phyloP scores from a whole-genome alignment of 108 stramenopile species.

The Discostella pseudostelligera region DNA sequence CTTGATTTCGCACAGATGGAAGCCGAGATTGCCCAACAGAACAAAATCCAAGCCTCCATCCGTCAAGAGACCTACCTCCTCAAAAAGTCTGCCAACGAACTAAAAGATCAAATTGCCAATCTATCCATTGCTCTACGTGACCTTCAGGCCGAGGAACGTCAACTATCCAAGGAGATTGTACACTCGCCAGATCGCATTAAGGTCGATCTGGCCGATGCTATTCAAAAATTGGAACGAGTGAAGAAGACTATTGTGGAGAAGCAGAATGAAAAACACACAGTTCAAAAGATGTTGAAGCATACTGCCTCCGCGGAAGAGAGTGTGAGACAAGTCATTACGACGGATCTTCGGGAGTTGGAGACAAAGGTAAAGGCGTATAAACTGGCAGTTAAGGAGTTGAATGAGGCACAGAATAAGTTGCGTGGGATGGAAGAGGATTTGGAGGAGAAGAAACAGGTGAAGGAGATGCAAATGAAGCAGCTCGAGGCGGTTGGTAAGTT shows the following conservation, averaged over 20 bases:
- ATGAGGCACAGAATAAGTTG: slow-evolving; percentile 39
- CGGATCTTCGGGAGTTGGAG: slow-evolving; percentile 30
- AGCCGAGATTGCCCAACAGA: slow-evolving; percentile 73
- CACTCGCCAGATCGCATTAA: slow-evolving; percentile 65
- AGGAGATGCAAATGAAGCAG: slow-evolving; percentile 9
- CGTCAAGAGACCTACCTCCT: slow-evolving; percentile 74
- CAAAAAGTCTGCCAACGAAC: slow-evolving; percentile 74
- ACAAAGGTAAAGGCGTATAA: slow-evolving; percentile 29
- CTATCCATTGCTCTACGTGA: slow-evolving; percentile 73
- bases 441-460: slow-evolving; percentile 31
- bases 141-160: slow-evolving; percentile 62
- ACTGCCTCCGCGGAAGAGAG: slow-evolving; percentile 22
- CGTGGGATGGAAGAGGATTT: slow-evolving; percentile 31
- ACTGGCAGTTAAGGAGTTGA: slow-evolving; percentile 30
- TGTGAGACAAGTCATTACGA: slow-evolving; percentile 26
- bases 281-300: slow-evolving; percentile 40
- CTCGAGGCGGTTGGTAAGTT: slow-evolving; percentile 35
- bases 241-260: slow-evolving; percentile 42
- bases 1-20: slow-evolving; percentile 48
- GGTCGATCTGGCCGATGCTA: slow-evolving; percentile 32
- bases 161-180: slow-evolving; percentile 65
- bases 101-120: slow-evolving; percentile 81
- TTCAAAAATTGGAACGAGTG: slow-evolving; percentile 32
- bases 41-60: slow-evolving; percentile 74
- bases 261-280: slow-evolving; percentile 39